phyloP scores from a whole-genome alignment of 805 yeast species.

The Ogataea salicorniae region DNA sequence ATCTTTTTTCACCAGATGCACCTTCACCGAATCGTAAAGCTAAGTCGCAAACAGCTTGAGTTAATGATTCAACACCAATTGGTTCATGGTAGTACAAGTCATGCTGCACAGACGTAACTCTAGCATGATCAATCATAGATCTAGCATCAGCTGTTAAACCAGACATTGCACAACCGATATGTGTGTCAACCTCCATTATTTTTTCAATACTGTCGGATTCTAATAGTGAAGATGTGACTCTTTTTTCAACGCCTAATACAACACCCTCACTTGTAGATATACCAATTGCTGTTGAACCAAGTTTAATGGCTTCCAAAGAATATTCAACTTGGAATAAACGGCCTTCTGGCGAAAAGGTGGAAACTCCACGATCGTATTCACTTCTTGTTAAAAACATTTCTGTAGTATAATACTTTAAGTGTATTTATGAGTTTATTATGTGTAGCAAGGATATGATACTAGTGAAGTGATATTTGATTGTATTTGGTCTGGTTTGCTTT shows the following conservation, averaged over 20 bases:
- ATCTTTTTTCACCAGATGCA: constrained; percentile 89
- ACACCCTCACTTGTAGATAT: constrained; percentile 94
- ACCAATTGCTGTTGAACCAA: constrained; percentile 98
- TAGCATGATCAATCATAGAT: constrained; percentile 97
- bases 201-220: constrained; percentile 94
- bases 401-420: neutral
- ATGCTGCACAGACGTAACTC: constrained; percentile 85
- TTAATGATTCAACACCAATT: constrained; percentile 85
- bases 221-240: constrained; percentile 87
- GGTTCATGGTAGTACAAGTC: constrained; percentile 86
- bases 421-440: neutral
- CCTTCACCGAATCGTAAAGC: constrained; percentile 97
- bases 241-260: constrained; percentile 91
- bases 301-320: constrained; percentile 93
- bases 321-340: constrained; percentile 97
- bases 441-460: neutral
- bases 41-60: constrained; percentile 95
- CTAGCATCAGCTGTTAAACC: constrained; percentile 99
- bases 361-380: constrained; percentile 98
- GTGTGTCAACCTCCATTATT: constrained; percentile 89
- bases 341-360: constrained; percentile 98
- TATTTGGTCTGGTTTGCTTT: neutral
- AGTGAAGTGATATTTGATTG: neutral
- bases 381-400: constrained; percentile 97
- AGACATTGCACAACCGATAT: constrained; percentile 97